A percentile compares a stretch with the other conserved stretches of the same genome.
These are phyloP conservation scores for Teratosphaeria destructans DNA, from an alignment of 2,329 filamentous ascomycete genomes.

Conservation along the genomic window DNA sequence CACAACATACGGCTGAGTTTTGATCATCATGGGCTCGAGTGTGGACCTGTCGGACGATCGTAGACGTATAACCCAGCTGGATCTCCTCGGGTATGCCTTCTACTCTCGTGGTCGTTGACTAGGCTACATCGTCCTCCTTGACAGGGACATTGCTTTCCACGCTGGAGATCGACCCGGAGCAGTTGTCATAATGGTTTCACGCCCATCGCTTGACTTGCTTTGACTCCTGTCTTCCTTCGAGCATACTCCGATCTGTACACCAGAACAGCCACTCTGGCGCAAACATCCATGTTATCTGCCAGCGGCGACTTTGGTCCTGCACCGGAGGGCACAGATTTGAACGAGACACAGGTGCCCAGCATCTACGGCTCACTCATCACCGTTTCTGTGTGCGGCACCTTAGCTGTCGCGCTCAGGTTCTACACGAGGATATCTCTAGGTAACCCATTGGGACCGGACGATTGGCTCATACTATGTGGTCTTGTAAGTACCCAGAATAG, in stretches of 20 bases:
- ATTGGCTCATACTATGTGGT: background rate
- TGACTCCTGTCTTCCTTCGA: background rate
- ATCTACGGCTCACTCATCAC: slow-evolving; percentile 2
- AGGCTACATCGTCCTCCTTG: background rate
- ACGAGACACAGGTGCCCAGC: background rate
- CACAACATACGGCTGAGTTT: too few species aligned
- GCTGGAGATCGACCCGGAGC: background rate
- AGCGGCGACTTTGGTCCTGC: slow-evolving; percentile 3
- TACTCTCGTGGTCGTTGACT: background rate
- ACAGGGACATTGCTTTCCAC: background rate
- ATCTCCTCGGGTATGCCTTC: background rate
- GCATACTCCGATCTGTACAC: background rate
- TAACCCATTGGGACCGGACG: slow-evolving; percentile 1
- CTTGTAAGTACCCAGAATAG: background rate
- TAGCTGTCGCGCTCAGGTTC: background rate
- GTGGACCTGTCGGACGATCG: background rate
- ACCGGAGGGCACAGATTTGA: background rate
- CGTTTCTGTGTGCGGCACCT: background rate
- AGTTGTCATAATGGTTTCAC: background rate
- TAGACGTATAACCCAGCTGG: background rate
- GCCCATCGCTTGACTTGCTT: background rate
- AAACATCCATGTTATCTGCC: background rate
- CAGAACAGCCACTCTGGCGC: background rate
- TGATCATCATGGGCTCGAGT: too few species aligned
- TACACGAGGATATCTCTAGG: background rate